Percentiles rank a stretch among this genome's conserved stretches.
Evolutionary conservation across 2,329 filamentous ascomycete genomes (phyloP).

Genomic region (Madurella mycetomatis): DNA sequence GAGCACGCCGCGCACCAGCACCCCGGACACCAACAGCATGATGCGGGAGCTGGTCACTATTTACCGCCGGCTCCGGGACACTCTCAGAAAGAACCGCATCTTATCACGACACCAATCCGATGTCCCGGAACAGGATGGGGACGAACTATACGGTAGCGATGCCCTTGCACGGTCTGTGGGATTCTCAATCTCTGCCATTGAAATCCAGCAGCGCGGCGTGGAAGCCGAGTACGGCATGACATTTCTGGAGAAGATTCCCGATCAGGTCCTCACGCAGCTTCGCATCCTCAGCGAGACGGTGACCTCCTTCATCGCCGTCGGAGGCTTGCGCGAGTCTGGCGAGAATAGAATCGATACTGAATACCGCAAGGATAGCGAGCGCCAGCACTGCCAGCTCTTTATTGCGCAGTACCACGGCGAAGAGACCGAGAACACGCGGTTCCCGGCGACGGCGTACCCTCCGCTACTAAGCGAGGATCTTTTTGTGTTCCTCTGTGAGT

Average conservation of each 20-base stretch:
- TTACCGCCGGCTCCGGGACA: slow-evolving; percentile 58
- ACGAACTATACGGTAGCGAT: slow-evolving; percentile 52
- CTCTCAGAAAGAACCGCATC: slow-evolving; percentile 53
- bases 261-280: slow-evolving; percentile 78
- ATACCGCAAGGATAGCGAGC: slow-evolving; percentile 62
- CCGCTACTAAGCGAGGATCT: slow-evolving; percentile 65
- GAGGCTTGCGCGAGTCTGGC: slow-evolving; percentile 58
- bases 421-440: slow-evolving; percentile 37
- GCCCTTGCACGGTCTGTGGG: slow-evolving; percentile 65
- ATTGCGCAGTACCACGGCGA: slow-evolving; percentile 51
- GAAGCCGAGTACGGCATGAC: slow-evolving; percentile 69
- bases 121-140: slow-evolving; percentile 30
- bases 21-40: slow-evolving; percentile 33
- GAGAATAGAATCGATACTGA: slow-evolving; percentile 62
- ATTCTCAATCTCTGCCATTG: slow-evolving; percentile 79
- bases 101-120: slow-evolving; percentile 35
- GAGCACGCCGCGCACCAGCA: slow-evolving; percentile 11
- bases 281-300: slow-evolving; percentile 86
- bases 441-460: slow-evolving; percentile 43
- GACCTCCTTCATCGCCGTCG: slow-evolving; percentile 75
- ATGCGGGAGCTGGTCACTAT: slow-evolving; percentile 54
- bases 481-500: slow-evolving; percentile 79
- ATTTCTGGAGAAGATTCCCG: slow-evolving; percentile 77
- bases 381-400: slow-evolving; percentile 74
- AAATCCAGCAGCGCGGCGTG: slow-evolving; percentile 86